Evolutionary conservation across 177 flowering plant genomes (phyloP).

Genomic region (Vitis hybrid): DNA sequence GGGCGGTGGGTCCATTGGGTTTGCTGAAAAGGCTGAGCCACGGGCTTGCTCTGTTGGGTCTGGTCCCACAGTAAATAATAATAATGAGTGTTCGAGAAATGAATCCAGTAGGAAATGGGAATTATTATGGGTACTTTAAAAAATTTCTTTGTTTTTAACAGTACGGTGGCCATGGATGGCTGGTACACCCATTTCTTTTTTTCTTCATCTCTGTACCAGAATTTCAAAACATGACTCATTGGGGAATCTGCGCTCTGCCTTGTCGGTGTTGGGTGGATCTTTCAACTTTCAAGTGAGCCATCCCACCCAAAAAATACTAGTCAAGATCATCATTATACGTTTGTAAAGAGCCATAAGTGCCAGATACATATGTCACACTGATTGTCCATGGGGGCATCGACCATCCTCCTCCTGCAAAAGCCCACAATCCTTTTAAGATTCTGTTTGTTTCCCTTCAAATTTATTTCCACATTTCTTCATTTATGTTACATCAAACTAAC

Average conservation of each 20-base stretch:
- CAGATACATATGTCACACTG: not conserved
- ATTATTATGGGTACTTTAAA: not conserved
- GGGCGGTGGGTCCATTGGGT: conserved; percentile 51
- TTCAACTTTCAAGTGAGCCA: not conserved
- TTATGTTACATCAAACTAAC: no score
- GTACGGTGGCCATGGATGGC: not conserved
- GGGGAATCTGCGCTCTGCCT: conserved; percentile 6
- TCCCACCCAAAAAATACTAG: not conserved
- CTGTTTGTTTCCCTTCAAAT: no score
- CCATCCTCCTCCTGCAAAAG: no score
- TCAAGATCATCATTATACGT: not conserved
- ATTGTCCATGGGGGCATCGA: no score
- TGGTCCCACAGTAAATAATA: conserved; percentile 21
- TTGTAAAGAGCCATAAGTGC: not conserved
- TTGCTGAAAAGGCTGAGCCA: conserved; percentile 29
- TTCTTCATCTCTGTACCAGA: not conserved
- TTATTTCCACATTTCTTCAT: no score
- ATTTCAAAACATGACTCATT: conserved; percentile 7
- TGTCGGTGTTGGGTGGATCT: conserved; percentile 1
- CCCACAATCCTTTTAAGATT: no score
- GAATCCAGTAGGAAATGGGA: not conserved
- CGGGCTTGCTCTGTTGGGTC: conserved; percentile 5
- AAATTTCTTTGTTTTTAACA: not conserved
- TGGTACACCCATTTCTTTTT: not conserved
- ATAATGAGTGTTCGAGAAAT: no score